Base-by-base conservation (phyloP, 495 filamentous ascomycete genomes). In the Penicillium longicatenatum region DNA sequence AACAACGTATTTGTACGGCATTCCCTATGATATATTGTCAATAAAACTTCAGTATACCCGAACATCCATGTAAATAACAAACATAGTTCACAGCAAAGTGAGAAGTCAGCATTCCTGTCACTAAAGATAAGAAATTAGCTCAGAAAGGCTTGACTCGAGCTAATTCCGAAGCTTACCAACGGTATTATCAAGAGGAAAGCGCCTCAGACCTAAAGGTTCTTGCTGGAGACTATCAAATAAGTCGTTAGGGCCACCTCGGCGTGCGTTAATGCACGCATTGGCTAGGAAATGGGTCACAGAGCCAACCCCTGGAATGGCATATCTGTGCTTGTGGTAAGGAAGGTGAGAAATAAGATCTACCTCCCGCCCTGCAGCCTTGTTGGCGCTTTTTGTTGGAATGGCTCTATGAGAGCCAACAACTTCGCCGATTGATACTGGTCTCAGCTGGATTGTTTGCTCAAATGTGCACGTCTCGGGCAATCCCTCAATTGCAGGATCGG, bases 1-100 rank as follows among this genome's bases (percentile, higher is more conserved):
- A 2, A 91, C 89, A 12, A 89, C 81, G 59, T 87, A 96, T 59
- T 95, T 93, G 66, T 96, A 96, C 0, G 86, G 87, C 50, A 89
- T 88, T 0, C 92, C 92, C 85, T 92, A 59, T 20, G 2, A 42
- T 11, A 52, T 30, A 42, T 14, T 12, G 30, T 50, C 24, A 35
- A 26, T 37, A 8, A 50, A 29, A 16, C 17, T 35, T 21, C 26
- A 29, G 30, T 2, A n/a, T n/a, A 19, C 17, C 9, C 17, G 10
- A 50, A 22, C 6, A 10, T 4, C 5, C n/a, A 16, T 14, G 14
- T 12, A 16, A 19, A 21, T 2, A 20, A 70, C 85, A 72, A 73
- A 91, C 89, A 70, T 82, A 90, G 69, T 93, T 95, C 10, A 81
- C 81, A 2, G 83, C 77, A 66, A 88, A 95, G 54, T 93, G 89